These are phyloP conservation scores for Epichloe scottii DNA, from an alignment of 2,329 filamentous ascomycete species.

Conservation along the genomic window DNA sequence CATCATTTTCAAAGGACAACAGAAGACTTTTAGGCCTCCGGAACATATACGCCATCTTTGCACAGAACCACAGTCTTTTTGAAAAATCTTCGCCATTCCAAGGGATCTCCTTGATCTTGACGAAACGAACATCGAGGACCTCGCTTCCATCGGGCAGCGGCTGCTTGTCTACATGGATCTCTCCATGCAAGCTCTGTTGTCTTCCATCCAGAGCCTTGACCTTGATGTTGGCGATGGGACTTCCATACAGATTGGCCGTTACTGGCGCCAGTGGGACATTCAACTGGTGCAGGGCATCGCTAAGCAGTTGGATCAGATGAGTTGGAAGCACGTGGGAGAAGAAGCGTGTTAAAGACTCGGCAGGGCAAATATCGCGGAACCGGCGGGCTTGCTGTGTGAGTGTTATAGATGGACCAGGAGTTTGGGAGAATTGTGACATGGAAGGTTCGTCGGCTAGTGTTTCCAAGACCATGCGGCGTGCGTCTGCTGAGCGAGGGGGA, in stretches of 20 bases:
- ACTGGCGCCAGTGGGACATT: conserved; percentile 59
- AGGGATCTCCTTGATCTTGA: conserved; percentile 87
- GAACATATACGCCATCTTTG: conserved; percentile 64
- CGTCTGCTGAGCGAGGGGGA: conserved; percentile 19
- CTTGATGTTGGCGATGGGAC: conserved; percentile 51
- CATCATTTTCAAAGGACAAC: neutral
- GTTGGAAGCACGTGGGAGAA: conserved; percentile 68
- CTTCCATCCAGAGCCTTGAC: conserved; percentile 64
- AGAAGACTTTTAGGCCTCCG: conserved; percentile 23
- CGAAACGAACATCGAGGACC: conserved; percentile 74
- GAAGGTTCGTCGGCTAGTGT: conserved; percentile 75
- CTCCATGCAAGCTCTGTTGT: conserved; percentile 60
- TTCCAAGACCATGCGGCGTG: conserved; percentile 37
- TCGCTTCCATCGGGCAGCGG: conserved; percentile 43
- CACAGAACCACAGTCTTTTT: conserved; percentile 86
- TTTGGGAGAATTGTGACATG: conserved; percentile 72
- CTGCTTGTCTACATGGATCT: conserved; percentile 60
- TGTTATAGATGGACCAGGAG: conserved; percentile 65
- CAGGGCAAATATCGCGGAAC: conserved; percentile 84
- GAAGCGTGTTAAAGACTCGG: conserved; percentile 81
- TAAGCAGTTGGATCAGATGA: conserved; percentile 67
- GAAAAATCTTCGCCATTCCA: conserved; percentile 95
- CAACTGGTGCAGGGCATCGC: conserved; percentile 71
- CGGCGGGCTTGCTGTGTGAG: conserved; percentile 79
- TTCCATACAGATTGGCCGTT: conserved; percentile 34